Percentiles rank a stretch among this genome's conserved stretches.
phyloP scores from a whole-genome alignment of 1,284 basidiomycete genomes.

The Anthracocystis setariae region DNA sequence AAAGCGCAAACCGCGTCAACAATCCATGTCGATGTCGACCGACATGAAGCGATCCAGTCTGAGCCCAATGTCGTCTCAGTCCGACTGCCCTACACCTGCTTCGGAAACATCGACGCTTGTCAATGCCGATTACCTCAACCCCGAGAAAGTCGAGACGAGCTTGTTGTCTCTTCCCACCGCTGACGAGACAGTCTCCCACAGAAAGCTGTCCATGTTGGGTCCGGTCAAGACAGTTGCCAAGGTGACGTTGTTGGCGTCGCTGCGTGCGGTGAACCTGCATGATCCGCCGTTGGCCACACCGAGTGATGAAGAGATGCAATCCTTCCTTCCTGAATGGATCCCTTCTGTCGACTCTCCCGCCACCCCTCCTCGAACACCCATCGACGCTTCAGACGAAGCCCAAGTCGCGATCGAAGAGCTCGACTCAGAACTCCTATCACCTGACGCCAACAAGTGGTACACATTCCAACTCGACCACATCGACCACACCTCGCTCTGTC shows the following conservation, averaged over 20 bases:
- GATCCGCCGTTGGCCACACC: slow-evolving; percentile 32
- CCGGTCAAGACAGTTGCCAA: slow-evolving; percentile 11
- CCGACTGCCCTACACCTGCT: background rate
- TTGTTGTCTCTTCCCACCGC: slow-evolving; percentile 7
- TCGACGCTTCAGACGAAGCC: background rate
- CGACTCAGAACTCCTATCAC: slow-evolving; percentile 6
- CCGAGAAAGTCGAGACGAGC: background rate
- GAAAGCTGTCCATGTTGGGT: slow-evolving; percentile 7
- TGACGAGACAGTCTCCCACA: slow-evolving; percentile 8
- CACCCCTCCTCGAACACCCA: background rate
- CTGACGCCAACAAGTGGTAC: slow-evolving; percentile 40
- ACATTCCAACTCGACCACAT: slow-evolving; percentile 31
- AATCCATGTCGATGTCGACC: slow-evolving; percentile 8
- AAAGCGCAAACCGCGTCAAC: slow-evolving; percentile 8
- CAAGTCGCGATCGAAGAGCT: slow-evolving; percentile 5
- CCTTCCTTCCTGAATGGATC: slow-evolving; percentile 16
- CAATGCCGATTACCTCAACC: background rate
- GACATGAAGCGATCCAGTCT: background rate
- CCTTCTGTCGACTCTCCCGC: slow-evolving; percentile 1
- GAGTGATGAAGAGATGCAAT: slow-evolving; percentile 23
- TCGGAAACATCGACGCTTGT: slow-evolving; percentile 12
- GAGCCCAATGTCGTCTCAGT: background rate
- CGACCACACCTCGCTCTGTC: slow-evolving; percentile 43
- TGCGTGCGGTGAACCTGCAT: slow-evolving; percentile 14
- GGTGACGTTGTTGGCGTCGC: slow-evolving; percentile 26